Evolutionary conservation across 108 stramenopile genomes (phyloP).

Genomic region (Skeletonema grethae): DNA sequence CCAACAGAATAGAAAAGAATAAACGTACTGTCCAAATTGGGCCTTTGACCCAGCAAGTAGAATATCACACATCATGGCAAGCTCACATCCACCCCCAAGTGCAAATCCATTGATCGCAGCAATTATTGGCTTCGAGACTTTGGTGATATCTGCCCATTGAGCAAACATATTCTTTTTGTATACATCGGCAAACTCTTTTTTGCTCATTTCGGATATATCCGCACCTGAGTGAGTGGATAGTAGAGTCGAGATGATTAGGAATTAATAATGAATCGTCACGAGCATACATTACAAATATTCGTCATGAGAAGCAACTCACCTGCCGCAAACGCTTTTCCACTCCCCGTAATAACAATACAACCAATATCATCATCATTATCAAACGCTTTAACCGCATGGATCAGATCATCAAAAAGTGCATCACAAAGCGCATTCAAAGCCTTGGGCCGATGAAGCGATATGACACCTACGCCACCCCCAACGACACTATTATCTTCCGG

Average conservation of each 20-base stretch:
- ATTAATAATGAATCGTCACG: too few relatives aligned
- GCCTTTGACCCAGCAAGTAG: slow-evolving; percentile 91
- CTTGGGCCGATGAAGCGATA: slow-evolving; percentile 95
- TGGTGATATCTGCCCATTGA: slow-evolving; percentile 87
- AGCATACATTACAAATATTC: too few relatives aligned
- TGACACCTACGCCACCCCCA: slow-evolving; percentile 79
- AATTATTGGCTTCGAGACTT: slow-evolving; percentile 84
- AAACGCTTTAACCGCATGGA: slow-evolving; percentile 75
- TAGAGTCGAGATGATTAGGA: too few relatives aligned
- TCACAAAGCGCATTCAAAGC: slow-evolving; percentile 96
- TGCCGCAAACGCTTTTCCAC: slow-evolving; percentile 94
- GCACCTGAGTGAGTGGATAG: slow-evolving; percentile 81
- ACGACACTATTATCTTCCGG: slow-evolving; percentile 34
- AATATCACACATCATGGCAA: slow-evolving; percentile 99
- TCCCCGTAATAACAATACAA: slow-evolving; percentile 95
- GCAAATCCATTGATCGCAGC: slow-evolving; percentile 98
- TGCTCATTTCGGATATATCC: slow-evolving; percentile 96
- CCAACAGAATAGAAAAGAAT: too few relatives aligned
- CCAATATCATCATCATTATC: slow-evolving; percentile 82
- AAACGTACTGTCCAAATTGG: slow-evolving; percentile 74
- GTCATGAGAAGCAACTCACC: slow-evolving; percentile 51
- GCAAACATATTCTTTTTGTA: slow-evolving; percentile 93
- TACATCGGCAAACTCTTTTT: slow-evolving; percentile 70
- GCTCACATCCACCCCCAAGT: slow-evolving; percentile 97
- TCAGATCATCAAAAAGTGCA: slow-evolving; percentile 85